These are phyloP conservation scores for Paraconiothyrium sp. DNA, from an alignment of 2,329 filamentous ascomycete genomes.

Conservation along the genomic window DNA sequence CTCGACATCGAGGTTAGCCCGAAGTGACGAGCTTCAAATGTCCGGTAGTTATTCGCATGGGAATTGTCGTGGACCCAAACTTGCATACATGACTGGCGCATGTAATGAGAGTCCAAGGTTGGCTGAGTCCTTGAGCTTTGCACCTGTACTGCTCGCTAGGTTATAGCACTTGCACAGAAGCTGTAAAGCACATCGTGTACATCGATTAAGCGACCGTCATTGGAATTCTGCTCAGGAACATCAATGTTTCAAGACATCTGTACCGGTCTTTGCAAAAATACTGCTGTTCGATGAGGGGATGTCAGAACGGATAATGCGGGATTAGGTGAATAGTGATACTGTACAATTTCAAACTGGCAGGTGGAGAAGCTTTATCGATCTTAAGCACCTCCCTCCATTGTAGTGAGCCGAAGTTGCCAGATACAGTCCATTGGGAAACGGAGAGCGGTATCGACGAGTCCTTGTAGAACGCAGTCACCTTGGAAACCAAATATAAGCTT, in stretches of 20 bases:
- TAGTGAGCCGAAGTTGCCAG: not conserved
- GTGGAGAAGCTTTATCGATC: not conserved
- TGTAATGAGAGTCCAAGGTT: not conserved
- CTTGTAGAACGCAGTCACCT: not conserved
- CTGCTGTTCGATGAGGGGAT: not conserved
- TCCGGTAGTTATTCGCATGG: too few species aligned
- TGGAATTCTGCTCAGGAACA: not conserved
- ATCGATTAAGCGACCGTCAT: not conserved
- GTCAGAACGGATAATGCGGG: conserved; percentile 14
- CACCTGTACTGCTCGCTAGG: too few species aligned
- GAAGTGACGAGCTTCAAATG: too few species aligned
- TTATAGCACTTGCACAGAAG: not conserved
- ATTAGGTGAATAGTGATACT: conserved; percentile 15
- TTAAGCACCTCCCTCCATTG: not conserved
- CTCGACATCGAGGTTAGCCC: too few species aligned
- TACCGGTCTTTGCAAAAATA: too few species aligned
- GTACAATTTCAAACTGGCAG: conserved; percentile 18
- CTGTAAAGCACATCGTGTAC: not conserved
- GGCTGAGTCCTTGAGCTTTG: not conserved
- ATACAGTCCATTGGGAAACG: too few species aligned
- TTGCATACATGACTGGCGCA: not conserved
- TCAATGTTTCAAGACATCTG: too few species aligned
- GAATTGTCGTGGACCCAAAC: not conserved
- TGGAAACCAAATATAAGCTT: not conserved
- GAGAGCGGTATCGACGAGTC: not conserved